Base-by-base conservation (phyloP, 108 stramenopile species). In the Pseudonitzschia pungens region DNA sequence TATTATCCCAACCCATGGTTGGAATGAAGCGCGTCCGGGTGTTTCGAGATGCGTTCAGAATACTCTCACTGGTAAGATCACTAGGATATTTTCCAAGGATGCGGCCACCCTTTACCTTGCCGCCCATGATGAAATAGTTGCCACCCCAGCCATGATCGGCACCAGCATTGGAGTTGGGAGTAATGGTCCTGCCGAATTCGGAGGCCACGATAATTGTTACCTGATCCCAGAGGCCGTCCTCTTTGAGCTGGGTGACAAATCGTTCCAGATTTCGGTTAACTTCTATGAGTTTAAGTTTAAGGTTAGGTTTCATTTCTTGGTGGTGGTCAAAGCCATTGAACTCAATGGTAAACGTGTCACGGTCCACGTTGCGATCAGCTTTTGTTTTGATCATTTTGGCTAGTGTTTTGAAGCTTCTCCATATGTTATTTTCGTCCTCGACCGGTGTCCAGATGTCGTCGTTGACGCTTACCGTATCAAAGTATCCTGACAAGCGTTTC, bases 291-390 rank as follows among this genome's bases (percentile, higher is more conserved):
- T 44, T 80, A 67, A n/a, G 40, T 15, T 32, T 36, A 20, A 81
- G 59, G 59, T 55, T 52, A 28, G 27, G n/a, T 57, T 70, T 72
- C 28, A 57, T 31, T 8, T 58, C 40, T 18, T 52, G 27, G 65
- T 92, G 91, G 53, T 83, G 84, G 69, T 92, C 91, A 70, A 77
- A 92, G 18, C 88, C 87, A 31, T 86, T 86, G 45, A 81, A 74
- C 44, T 69, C 43, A 14, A 84, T 64, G 68, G 74, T 85, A 69
- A 89, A 90, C n/a, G 81, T 45, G 68, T 88, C 86, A 7, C 86
- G 79, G 65, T 93, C 83, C n/a, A 52, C 57, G 2, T 81, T 74
- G 56, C 87, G 70, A 21, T 57, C 73, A 24, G 48, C 27, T 16
- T 78, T 77, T 29, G 87, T 74, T 45, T 77, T 71, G 43, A 91